These are phyloP conservation scores for Alternaria tenuissima DNA, from an alignment of 2,329 filamentous ascomycete species.

Conservation along the genomic window DNA sequence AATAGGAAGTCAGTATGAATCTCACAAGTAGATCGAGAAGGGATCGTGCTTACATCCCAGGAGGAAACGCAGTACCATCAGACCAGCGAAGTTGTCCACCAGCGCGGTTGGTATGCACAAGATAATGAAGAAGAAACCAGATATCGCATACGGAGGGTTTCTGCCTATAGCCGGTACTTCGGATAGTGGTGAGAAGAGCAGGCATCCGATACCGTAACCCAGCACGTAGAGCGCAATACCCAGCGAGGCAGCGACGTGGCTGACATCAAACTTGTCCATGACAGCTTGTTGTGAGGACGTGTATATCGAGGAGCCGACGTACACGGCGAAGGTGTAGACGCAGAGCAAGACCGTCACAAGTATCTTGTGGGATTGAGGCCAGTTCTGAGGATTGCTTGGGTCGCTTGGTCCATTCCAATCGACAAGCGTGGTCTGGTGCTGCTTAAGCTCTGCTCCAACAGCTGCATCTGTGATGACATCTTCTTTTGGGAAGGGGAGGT, in stretches of 20 bases:
- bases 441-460: constrained; percentile 28
- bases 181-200: constrained; percentile 71
- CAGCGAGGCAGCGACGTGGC: constrained; percentile 60
- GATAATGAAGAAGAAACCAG: constrained; percentile 72
- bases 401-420: constrained; percentile 52
- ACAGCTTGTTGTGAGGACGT: constrained; percentile 54
- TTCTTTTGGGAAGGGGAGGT: constrained; percentile 19
- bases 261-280: constrained; percentile 61
- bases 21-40: background rate
- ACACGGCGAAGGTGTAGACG: constrained; percentile 68
- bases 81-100: constrained; percentile 67
- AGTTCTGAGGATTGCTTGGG: constrained; percentile 49
- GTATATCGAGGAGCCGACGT: constrained; percentile 62
- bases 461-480: constrained; percentile 15
- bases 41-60: constrained; percentile 28
- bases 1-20: background rate
- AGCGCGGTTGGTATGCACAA: constrained; percentile 70
- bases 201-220: constrained; percentile 66
- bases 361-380: constrained; percentile 41
- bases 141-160: constrained; percentile 72
- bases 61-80: constrained; percentile 62
- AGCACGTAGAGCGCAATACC: constrained; percentile 70
- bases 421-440: constrained; percentile 41
- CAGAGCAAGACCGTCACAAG: constrained; percentile 47
- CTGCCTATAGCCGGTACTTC: constrained; percentile 72